Evolutionary conservation across 2,329 filamentous ascomycete species (phyloP).

Genomic region (Penicillium crustosum): DNA sequence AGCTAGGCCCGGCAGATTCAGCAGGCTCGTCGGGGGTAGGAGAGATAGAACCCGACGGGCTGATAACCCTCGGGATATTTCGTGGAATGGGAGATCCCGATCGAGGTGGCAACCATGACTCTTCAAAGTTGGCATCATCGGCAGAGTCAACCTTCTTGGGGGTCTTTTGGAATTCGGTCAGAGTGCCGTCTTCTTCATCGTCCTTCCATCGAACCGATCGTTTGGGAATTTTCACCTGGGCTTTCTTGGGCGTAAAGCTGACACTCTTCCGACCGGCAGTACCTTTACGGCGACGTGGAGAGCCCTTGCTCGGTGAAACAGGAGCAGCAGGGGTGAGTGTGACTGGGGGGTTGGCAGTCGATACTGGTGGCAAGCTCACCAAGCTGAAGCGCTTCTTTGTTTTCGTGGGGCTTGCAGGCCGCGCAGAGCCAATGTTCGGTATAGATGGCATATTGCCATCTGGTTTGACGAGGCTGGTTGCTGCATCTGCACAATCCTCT

Average conservation of each 20-base stretch:
- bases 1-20: slow-evolving; percentile 57
- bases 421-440: slow-evolving; percentile 67
- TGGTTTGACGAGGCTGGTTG: slow-evolving; percentile 84
- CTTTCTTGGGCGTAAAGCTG: slow-evolving; percentile 76
- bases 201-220: slow-evolving; percentile 89
- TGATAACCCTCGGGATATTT: slow-evolving; percentile 45
- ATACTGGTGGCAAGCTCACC: slow-evolving; percentile 30
- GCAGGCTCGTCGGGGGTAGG: slow-evolving; percentile 47
- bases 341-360: slow-evolving; percentile 29
- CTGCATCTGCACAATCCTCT: slow-evolving; percentile 69
- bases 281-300: slow-evolving; percentile 75
- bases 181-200: slow-evolving; percentile 78
- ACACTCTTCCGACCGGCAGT: slow-evolving; percentile 67
- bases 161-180: slow-evolving; percentile 90
- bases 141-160: slow-evolving; percentile 67
- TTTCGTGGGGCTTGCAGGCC: slow-evolving; percentile 70
- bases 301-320: slow-evolving; percentile 69
- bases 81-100: slow-evolving; percentile 53
- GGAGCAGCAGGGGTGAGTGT: slow-evolving; percentile 37
- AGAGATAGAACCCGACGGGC: slow-evolving; percentile 52
- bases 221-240: slow-evolving; percentile 62
- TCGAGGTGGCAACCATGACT: slow-evolving; percentile 45
- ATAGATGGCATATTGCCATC: slow-evolving; percentile 63
- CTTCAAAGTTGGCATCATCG: slow-evolving; percentile 57
- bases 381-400: slow-evolving; percentile 58